A percentile compares a stretch with the other conserved stretches of the same genome.
These are phyloP conservation scores for Neurospora sp. DNA, from an alignment of 495 filamentous ascomycete species.

Conservation along the genomic window DNA sequence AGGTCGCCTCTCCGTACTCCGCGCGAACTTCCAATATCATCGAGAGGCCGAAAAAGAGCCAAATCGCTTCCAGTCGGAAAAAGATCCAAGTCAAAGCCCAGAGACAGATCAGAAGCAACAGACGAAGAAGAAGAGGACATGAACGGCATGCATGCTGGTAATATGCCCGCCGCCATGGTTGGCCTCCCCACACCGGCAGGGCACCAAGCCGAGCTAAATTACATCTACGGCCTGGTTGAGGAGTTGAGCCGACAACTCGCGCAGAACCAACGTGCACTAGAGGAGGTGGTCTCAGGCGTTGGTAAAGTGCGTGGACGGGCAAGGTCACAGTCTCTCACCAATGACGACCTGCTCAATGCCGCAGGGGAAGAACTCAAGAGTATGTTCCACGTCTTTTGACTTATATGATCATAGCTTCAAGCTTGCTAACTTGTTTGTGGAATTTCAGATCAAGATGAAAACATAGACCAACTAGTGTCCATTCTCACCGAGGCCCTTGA, in stretches of 20 bases:
- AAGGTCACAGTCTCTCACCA: slow-evolving; percentile 32
- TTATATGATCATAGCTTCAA: not conserved
- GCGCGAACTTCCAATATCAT: not conserved
- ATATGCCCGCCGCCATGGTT: slow-evolving; percentile 35
- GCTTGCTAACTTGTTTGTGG: not conserved
- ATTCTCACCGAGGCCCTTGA: slow-evolving; percentile 43
- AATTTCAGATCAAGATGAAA: slow-evolving; percentile 34
- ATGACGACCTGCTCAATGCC: slow-evolving; percentile 40
- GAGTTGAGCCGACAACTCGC: slow-evolving; percentile 67
- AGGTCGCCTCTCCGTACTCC: not conserved
- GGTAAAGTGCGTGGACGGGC: slow-evolving; percentile 43
- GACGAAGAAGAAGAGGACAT: slow-evolving; percentile 30
- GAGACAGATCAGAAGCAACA: slow-evolving; percentile 6
- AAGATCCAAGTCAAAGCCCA: not conserved
- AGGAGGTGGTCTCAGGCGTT: slow-evolving; percentile 58
- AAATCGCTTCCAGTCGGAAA: not conserved
- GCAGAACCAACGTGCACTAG: slow-evolving; percentile 67
- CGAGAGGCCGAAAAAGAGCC: not conserved
- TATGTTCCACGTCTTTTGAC: slow-evolving; percentile 7
- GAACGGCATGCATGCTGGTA: slow-evolving; percentile 51
- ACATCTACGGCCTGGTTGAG: slow-evolving; percentile 73
- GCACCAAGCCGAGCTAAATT: slow-evolving; percentile 79
- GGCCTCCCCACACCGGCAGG: slow-evolving; percentile 62
- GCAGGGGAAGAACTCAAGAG: slow-evolving; percentile 41
- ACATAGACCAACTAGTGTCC: slow-evolving; percentile 42